Percentiles rank a stretch among this genome's conserved stretches.
These are phyloP conservation scores for Fusarium setosum DNA, from an alignment of 2,329 filamentous ascomycete genomes.

Conservation along the genomic window DNA sequence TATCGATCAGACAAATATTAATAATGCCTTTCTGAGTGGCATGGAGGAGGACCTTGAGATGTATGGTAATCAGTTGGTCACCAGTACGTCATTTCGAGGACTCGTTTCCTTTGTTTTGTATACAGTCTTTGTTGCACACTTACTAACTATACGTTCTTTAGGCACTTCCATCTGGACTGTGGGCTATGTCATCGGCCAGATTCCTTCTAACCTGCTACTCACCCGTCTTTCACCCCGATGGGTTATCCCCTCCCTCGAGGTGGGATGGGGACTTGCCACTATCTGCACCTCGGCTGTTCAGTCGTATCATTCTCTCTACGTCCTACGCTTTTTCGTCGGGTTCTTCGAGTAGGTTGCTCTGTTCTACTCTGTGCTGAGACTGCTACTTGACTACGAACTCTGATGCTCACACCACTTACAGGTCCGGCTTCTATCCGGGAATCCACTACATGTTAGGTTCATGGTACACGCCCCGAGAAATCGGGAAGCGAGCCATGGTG, in stretches of 20 bases:
- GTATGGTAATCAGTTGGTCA: slow-evolving; percentile 29
- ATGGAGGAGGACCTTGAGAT: slow-evolving; percentile 33
- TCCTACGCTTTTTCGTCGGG: slow-evolving; percentile 23
- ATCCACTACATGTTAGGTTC: slow-evolving; percentile 33
- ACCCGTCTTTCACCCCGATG: slow-evolving; percentile 29
- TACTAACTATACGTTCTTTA: background rate
- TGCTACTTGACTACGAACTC: too few relatives aligned
- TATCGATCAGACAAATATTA: slow-evolving; percentile 53
- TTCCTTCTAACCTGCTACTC: slow-evolving; percentile 24
- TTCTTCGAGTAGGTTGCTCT: slow-evolving; percentile 31
- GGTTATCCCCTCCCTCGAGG: slow-evolving; percentile 30
- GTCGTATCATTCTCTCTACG: slow-evolving; percentile 20
- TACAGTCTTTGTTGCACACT: background rate
- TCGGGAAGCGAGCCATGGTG: slow-evolving; percentile 30
- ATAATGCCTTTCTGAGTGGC: slow-evolving; percentile 47
- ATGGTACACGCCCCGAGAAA: slow-evolving; percentile 30
- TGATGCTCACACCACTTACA: slow-evolving; percentile 2
- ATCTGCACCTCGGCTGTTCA: slow-evolving; percentile 25
- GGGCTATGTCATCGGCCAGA: slow-evolving; percentile 32
- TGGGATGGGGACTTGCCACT: slow-evolving; percentile 30
- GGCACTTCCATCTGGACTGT: slow-evolving; percentile 30
- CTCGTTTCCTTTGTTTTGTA: too few relatives aligned
- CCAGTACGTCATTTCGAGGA: slow-evolving; percentile 11
- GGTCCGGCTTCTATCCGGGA: slow-evolving; percentile 30
- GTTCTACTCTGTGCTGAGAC: too few relatives aligned